Evolutionary conservation across 768 basidiomycete species (phyloP), one percentile per base, ranked within the genome.

Genomic region (Xerocomellus intermedius): DNA sequence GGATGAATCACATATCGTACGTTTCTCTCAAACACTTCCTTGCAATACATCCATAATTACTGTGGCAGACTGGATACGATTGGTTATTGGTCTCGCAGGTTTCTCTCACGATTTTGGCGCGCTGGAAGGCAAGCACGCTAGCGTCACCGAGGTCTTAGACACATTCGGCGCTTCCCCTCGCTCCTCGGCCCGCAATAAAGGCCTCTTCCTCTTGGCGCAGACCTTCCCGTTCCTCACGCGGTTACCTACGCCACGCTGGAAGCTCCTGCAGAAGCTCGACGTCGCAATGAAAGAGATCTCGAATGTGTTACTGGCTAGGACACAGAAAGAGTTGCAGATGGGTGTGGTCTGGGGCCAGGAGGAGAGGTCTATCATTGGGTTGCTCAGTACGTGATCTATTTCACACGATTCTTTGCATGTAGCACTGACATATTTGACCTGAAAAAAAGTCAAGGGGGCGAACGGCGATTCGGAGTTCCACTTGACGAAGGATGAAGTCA

Each of bases 71-170:
- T 85, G 5, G 84, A 86, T 59, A 77, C 73, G 1, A 74, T 85
- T 46, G 82, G 83, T 14, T 79, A 74, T 85, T 46, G 82, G 83
- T 14, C 79, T 84, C 33, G 82, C 81, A 8, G 82, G 82, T 0
- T 85, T 85, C 53, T 78, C 79, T 5, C 79, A 85, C 58, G 73
- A 83, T 60, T 86, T 86, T 56, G 76, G 76, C 13, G 66, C 79
- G 0, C 71, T 85, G 6, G 75, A 80, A 14, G 82, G 82, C 6
- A 74, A 79, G 52, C 65, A 64, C 26, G 71, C 78, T 4, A 57
- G 71, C 2, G 72, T 83, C 17, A 69, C 74, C 4, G 70, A 75
- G 5, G 69, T 73, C 2, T 79, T 81, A 32, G 74, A 77, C 16
- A 64, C 71, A 1, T 73, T 78, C 49, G 26, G 38, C 4, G 54